A percentile compares a stretch with the other conserved stretches of the same genome.
phyloP scores from a whole-genome alignment of 257 asterid species.

The Buddleja alternifolia region DNA sequence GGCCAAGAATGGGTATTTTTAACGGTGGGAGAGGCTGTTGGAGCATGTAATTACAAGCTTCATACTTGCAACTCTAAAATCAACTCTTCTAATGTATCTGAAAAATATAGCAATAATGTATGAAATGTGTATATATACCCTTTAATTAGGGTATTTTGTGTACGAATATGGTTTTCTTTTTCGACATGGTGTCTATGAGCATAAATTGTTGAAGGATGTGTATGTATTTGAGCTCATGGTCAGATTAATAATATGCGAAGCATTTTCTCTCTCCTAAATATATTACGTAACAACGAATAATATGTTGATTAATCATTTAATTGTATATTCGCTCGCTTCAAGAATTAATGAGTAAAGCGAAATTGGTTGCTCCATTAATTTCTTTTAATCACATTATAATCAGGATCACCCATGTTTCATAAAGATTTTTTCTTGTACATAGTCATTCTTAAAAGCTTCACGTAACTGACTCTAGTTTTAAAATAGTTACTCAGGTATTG shows the following conservation, averaged over 20 bases:
- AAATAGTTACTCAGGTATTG: too few species aligned
- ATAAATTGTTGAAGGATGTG: neutral
- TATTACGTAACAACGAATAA: neutral
- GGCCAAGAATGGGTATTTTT: slow-evolving; percentile 88
- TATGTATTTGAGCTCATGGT: neutral
- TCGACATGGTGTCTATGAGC: neutral
- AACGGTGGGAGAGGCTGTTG: slow-evolving; percentile 93
- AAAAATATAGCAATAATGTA: slow-evolving; percentile 57
- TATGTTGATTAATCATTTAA: neutral
- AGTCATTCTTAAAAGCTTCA: too few species aligned
- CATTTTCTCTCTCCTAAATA: slow-evolving; percentile 8
- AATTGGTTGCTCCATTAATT: neutral
- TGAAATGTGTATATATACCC: slow-evolving; percentile 21
- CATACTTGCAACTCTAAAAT: slow-evolving; percentile 56
- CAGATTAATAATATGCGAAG: slow-evolving; percentile 7
- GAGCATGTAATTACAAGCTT: slow-evolving; percentile 78
- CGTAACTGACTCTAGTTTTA: too few species aligned
- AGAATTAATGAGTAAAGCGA: slow-evolving; percentile 1
- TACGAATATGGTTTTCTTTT: neutral
- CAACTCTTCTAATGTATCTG: slow-evolving; percentile 27
- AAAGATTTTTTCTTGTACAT: too few species aligned
- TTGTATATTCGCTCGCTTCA: slow-evolving; percentile 12
- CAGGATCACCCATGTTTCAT: too few species aligned
- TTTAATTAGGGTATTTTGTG: neutral
- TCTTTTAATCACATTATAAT: too few species aligned